Base-by-base conservation (phyloP, 345 rosid species). In the Trapa bicornis region DNA sequence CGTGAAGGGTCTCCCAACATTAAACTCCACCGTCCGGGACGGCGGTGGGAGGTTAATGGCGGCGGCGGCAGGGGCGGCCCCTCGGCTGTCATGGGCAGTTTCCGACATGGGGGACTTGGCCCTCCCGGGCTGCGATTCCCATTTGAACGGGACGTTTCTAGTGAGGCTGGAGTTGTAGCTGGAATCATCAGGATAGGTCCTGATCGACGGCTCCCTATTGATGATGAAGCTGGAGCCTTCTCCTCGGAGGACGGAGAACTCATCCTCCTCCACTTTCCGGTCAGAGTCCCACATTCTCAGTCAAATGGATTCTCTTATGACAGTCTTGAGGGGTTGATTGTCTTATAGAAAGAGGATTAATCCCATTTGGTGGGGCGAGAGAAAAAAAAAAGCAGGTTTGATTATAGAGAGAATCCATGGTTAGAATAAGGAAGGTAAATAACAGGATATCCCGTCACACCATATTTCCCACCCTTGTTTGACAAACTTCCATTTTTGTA, bases 51-150 rank as follows among this genome's bases (percentile, higher is more conserved):
- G 29, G 29, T 22, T 22, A 22, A 22, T 22, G 39, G 73, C 69
- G 15, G 74, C 71, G 12, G 80, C 67, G 0, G 83, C 80, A 5
- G 78, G 84, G 16, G 78, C 12, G 2, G 33, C 41, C 1, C 76
- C 83, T 48, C 3, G 16, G 39, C 72, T 69, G 35, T 68, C 29
- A 22, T 68, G 3, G 74, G 79, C 2, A 22, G 29, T 22, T 22
- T 22, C 29, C 29, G 29, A 22, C 29, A 22, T 22, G 0, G 79
- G 79, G n/a, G 75, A 41, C 43, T 79, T 84, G 14, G 89, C 79
- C 4, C 65, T 83, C 58, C 91, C 91, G 0, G 89, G 95, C 29
- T 77, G 80, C 81, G 67, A 78, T 73, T 88, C 95, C 95, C 91
- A 88, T 5, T 77, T 50, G 47, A 86, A 88, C 3, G 95, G 95